Base-by-base conservation (phyloP, 768 basidiomycete species). In the Coprinellus aureogranulatus region DNA sequence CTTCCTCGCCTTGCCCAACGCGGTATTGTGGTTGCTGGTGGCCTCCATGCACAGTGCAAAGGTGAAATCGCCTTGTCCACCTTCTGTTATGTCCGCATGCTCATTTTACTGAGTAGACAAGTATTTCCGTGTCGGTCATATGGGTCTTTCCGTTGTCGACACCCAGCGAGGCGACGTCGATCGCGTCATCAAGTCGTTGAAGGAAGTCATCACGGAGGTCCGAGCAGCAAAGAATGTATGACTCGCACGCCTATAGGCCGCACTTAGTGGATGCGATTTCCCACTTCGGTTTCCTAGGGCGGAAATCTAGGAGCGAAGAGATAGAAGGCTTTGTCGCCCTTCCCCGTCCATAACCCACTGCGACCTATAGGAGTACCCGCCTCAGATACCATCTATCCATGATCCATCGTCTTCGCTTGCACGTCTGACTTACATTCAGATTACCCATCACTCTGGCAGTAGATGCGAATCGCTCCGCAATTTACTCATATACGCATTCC, bases 91-190 rank as follows among this genome's bases (percentile, higher is more conserved):
- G 23, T 12, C 5, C 22, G 16, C 41, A 25, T 42, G 22, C 55
- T 23, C 20, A 20, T 25, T 22, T 46, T 55, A 11, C 20, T 60
- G 25, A 61, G 34, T 34, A 90, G 89, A 89, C 67, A 88, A 86
- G 66, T 96, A 96, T 72, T 94, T 96, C 87, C 88, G 94, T 51
- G 86, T 97, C 54, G 94, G 94, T 82, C 95, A 97, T 70, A 96
- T 98, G 94, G 95, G 95, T 51, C 69, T 88, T 55, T 86, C 88
- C n/a, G 94, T 83, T 22, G 86, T 89, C 6, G 84, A 94, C 58
- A 53, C 74, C 23, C 64, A 79, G 56, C 79, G 94, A 53, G 87
- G 83, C 0, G 94, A 98, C 68, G 68, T 96, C 12, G 86, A 92
- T 63, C 85, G 73, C 66, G 75, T 97, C 55, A 76, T 92, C 45